Evolutionary conservation across 331 rosid genomes (phyloP), one percentile per base, ranked within the genome.

Genomic region (Quercus tomentella): DNA sequence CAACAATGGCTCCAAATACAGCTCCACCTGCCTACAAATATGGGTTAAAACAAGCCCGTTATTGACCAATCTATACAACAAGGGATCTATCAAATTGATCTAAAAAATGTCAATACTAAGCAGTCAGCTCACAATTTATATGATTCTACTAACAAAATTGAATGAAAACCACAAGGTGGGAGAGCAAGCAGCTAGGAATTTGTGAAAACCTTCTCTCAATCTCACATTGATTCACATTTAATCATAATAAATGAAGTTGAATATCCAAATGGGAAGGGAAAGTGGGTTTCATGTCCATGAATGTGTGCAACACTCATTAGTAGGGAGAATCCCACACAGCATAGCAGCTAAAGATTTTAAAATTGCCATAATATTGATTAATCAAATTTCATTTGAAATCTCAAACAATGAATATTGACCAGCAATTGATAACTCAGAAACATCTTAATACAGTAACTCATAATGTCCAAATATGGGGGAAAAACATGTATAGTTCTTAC

Each of bases 1-100:
- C 99, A 76, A 95, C 99, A 80, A 95, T 79, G 79, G 99, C 91
- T 75, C 99, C 99, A 86, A 95, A 84, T 76, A 92, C 63, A 15
- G 87, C 83, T 73, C 98, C 98, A 63, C 81, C 89, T 41, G 83
- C 91, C 98, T 95, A 77, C 72, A 91, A 62, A 81, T 84, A 78
- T 75, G 18, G 52, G 67, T 76, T 25, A 76, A 77, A 49, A 77
- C 56, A 37, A 2, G 31, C 31, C 63, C 77, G 67, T 15, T 21
- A 9, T 49, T 60, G 14, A 75, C 54, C 7, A 69, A 33, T 8
- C 49, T 22, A 56, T 16, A 25, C 51, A 67, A 67, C 49, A 33
- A 18, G 25, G 72, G n/a, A 0, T 60, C 43, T 67, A 20, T 31
- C 51, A 7, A 45, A 67, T 2, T 7, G 17, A 67, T 31, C 51